Percentiles rank a stretch among this genome's conserved stretches.
phyloP scores from a whole-genome alignment of 352 stramenopile genomes.

The Globisporangium cylindrosporum region DNA sequence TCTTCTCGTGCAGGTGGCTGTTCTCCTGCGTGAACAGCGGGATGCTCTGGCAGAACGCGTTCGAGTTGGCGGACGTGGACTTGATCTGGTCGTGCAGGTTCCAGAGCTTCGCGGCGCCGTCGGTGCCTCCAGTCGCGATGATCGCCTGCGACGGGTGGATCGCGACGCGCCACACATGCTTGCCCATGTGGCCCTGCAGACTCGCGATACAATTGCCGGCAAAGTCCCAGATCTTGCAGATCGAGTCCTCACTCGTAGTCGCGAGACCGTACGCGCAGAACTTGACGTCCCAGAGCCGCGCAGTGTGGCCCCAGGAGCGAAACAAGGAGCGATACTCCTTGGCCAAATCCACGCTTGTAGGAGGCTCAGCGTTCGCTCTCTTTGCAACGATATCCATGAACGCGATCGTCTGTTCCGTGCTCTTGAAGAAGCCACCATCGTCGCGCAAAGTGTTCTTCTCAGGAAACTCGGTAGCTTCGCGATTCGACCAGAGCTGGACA shows the following conservation, averaged over 20 bases:
- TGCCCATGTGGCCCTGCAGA: constrained; percentile 69
- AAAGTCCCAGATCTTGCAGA: constrained; percentile 72
- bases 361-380: neutral
- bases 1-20: neutral
- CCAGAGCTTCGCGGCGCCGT: constrained; percentile 82
- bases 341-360: constrained; percentile 12
- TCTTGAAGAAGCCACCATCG: constrained; percentile 14
- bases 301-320: constrained; percentile 76
- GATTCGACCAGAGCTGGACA: constrained; percentile 76
- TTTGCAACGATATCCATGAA: constrained; percentile 12
- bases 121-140: constrained; percentile 71
- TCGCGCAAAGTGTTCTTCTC: neutral
- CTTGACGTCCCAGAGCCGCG: constrained; percentile 83
- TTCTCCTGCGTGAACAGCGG: constrained; percentile 13
- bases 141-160: constrained; percentile 45
- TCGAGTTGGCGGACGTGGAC: constrained; percentile 27
- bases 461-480: constrained; percentile 12
- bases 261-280: constrained; percentile 52
- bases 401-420: constrained; percentile 10
- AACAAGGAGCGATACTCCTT: constrained; percentile 50
- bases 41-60: constrained; percentile 18
- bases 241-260: constrained; percentile 75
- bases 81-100: constrained; percentile 54
- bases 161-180: constrained; percentile 74
- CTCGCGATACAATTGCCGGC: constrained; percentile 64